These are phyloP conservation scores for Penicillium sp. DNA, from an alignment of 2,329 filamentous ascomycete genomes.

Conservation along the genomic window DNA sequence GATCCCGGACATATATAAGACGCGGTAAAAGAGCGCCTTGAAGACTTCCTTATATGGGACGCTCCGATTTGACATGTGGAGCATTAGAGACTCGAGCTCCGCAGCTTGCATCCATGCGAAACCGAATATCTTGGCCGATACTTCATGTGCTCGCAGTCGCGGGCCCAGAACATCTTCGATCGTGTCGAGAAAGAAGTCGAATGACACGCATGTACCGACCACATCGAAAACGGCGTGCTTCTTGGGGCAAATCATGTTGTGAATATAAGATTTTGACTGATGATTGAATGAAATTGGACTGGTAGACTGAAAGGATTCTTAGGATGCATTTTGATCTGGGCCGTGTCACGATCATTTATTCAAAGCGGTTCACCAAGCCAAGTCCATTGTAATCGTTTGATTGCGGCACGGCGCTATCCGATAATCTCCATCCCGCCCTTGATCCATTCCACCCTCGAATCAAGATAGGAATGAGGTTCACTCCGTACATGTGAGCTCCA, in stretches of 20 bases:
- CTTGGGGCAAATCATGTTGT: background rate
- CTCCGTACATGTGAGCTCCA: background rate
- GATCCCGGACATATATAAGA: constrained; percentile 43
- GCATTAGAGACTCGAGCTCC: constrained; percentile 49
- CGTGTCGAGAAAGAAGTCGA: constrained; percentile 42
- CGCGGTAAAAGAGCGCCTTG: constrained; percentile 46
- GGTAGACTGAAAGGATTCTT: background rate
- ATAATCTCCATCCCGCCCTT: background rate
- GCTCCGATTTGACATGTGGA: constrained; percentile 45
- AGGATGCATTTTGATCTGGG: background rate
- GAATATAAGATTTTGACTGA: background rate
- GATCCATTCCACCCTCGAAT: background rate
- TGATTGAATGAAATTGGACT: background rate
- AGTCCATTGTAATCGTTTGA: background rate
- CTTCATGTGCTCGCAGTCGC: constrained; percentile 33
- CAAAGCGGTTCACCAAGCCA: background rate
- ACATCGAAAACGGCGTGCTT: constrained; percentile 55
- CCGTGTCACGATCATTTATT: background rate
- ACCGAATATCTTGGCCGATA: constrained; percentile 43
- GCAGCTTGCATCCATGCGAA: constrained; percentile 48
- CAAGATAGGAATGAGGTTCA: background rate
- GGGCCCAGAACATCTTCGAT: constrained; percentile 42
- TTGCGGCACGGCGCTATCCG: background rate
- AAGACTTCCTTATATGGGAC: constrained; percentile 44
- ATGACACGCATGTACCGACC: constrained; percentile 51